Percentiles rank a stretch among this genome's conserved stretches.
Evolutionary conservation across 1,284 basidiomycete genomes (phyloP).

Genomic region (Heterobasidion occidentale): DNA sequence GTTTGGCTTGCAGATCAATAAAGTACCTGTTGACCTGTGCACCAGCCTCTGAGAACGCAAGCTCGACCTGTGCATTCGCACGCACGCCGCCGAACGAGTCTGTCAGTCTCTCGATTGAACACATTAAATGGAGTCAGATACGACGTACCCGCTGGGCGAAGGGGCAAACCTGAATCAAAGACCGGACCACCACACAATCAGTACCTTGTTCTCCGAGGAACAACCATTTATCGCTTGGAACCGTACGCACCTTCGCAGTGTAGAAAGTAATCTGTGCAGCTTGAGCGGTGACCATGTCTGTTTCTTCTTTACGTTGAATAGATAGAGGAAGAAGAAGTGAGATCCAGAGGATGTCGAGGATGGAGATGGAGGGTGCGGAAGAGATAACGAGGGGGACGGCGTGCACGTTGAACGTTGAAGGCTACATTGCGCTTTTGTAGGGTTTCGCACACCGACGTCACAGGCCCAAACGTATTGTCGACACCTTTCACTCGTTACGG

Average conservation of each 20-base stretch:
- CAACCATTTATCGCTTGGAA: too few relatives aligned
- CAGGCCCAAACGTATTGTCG: too few relatives aligned
- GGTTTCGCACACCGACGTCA: too few relatives aligned
- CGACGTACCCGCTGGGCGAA: constrained; percentile 8
- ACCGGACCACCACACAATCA: background rate
- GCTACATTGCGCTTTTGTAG: too few relatives aligned
- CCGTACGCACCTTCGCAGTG: background rate
- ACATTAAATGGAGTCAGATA: too few relatives aligned
- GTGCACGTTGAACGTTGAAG: too few relatives aligned
- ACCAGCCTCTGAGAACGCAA: constrained; percentile 50
- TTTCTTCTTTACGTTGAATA: background rate
- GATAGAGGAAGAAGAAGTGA: background rate
- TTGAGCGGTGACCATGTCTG: background rate
- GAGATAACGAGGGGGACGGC: too few relatives aligned
- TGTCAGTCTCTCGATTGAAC: too few relatives aligned
- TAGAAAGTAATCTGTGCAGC: background rate
- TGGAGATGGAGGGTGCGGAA: too few relatives aligned
- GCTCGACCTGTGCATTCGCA: constrained; percentile 31
- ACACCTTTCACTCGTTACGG: too few relatives aligned
- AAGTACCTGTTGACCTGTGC: constrained; percentile 39
- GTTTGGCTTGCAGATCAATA: constrained; percentile 56
- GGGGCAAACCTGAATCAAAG: constrained; percentile 4
- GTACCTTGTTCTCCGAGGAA: background rate
- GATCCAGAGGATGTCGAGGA: background rate
- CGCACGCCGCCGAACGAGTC: too few relatives aligned